These are phyloP conservation scores for Aphanomyces invadans DNA, from an alignment of 352 stramenopile species.

Conservation along the genomic window DNA sequence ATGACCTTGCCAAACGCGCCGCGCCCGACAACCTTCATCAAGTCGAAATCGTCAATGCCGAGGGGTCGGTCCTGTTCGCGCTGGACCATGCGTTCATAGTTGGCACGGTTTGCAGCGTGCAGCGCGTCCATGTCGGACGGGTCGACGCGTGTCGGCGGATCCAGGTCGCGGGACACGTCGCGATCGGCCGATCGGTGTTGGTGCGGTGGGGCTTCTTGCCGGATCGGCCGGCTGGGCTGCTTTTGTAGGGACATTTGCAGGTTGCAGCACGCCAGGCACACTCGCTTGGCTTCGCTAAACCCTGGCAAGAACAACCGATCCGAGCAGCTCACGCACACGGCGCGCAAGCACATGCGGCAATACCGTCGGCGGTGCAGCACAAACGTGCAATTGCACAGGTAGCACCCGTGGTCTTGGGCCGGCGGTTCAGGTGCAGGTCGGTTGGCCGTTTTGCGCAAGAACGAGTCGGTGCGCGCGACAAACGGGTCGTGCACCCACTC, in stretches of 20 bases:
- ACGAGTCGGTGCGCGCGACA: slow-evolving; percentile 78
- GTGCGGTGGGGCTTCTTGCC: neutral
- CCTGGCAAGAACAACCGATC: slow-evolving; percentile 78
- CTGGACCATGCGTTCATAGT: slow-evolving; percentile 70
- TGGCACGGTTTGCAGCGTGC: slow-evolving; percentile 25
- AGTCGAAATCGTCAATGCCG: slow-evolving; percentile 89
- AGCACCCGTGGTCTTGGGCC: slow-evolving; percentile 50
- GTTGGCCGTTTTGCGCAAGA: slow-evolving; percentile 57
- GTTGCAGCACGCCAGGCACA: slow-evolving; percentile 78
- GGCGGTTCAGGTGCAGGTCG: slow-evolving; percentile 2
- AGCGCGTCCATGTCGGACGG: slow-evolving; percentile 12
- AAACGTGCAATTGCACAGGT: slow-evolving; percentile 77
- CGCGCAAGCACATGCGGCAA: slow-evolving; percentile 78
- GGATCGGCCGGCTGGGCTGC: slow-evolving; percentile 30
- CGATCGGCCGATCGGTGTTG: neutral
- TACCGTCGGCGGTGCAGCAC: slow-evolving; percentile 70
- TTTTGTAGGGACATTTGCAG: slow-evolving; percentile 85
- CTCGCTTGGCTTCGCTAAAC: slow-evolving; percentile 80
- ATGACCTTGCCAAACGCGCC: slow-evolving; percentile 94
- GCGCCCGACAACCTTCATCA: slow-evolving; percentile 93
- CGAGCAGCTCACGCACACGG: slow-evolving; percentile 79
- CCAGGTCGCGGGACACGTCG: neutral
- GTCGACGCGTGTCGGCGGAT: neutral
- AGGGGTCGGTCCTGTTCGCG: slow-evolving; percentile 65
- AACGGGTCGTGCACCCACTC: slow-evolving; percentile 87